Percentiles rank a stretch among this genome's conserved stretches.
phyloP scores from a whole-genome alignment of 192 early-diverging fungal species.

The Backusella mclennaniae region DNA sequence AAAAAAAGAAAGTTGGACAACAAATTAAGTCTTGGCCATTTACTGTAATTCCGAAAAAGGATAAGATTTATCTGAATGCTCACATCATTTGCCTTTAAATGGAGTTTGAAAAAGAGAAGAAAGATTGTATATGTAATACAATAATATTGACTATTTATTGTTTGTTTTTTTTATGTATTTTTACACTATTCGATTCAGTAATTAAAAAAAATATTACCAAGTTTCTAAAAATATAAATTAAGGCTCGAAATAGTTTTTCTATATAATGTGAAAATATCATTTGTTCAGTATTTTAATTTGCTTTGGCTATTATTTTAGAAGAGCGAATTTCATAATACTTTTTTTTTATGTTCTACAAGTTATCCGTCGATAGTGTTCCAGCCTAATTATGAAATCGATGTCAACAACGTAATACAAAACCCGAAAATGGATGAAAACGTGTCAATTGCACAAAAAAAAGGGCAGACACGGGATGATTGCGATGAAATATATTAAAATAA shows the following conservation, averaged over 20 bases:
- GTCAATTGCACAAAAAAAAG: constrained; percentile 2
- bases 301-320: not conserved
- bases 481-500: not conserved
- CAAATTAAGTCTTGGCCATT: constrained; percentile 2
- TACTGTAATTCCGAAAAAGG: constrained; percentile 1
- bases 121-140: not conserved
- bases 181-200: not conserved
- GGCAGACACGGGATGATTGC: not conserved
- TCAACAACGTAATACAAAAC: constrained; percentile 1
- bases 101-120: not conserved
- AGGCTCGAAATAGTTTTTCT: not conserved
- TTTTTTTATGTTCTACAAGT: not conserved
- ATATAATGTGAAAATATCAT: not conserved
- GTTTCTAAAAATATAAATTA: not conserved
- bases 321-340: not conserved
- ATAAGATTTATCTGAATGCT: constrained; percentile 3
- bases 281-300: not conserved
- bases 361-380: not conserved
- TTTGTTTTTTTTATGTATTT: not conserved
- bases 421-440: not conserved
- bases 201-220: not conserved
- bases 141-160: not conserved
- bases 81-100: not conserved
- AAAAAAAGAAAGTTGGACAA: not conserved
- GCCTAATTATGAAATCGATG: not conserved